phyloP scores from a whole-genome alignment of 73 alveolate species.

The Paramecium sonneborni region DNA sequence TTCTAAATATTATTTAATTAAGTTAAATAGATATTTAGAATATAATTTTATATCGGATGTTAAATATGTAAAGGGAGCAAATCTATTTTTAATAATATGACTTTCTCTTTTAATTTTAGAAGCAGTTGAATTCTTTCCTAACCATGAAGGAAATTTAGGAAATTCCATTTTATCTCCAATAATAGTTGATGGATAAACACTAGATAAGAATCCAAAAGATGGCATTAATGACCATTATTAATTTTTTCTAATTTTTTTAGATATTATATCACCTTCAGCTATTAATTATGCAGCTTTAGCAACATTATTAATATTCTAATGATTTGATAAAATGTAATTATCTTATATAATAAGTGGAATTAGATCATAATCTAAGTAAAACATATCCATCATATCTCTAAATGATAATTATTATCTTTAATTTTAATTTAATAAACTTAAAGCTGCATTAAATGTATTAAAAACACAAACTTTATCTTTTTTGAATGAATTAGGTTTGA shows the following conservation, averaged over 20 bases:
- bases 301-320: slow-evolving; percentile 69
- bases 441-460: slow-evolving; percentile 83
- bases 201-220: slow-evolving; percentile 81
- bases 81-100: slow-evolving; percentile 81
- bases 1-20: slow-evolving; percentile 70
- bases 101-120: slow-evolving; percentile 78
- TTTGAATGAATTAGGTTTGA: not conserved
- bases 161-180: slow-evolving; percentile 65
- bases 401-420: slow-evolving; percentile 73
- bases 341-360: slow-evolving; percentile 91
- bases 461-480: slow-evolving; percentile 81
- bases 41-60: slow-evolving; percentile 68
- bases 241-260: slow-evolving; percentile 73
- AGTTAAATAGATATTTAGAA: slow-evolving; percentile 61
- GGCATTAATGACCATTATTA: slow-evolving; percentile 94
- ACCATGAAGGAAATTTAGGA: slow-evolving; percentile 96
- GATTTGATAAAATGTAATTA: slow-evolving; percentile 73
- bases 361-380: slow-evolving; percentile 89
- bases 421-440: slow-evolving; percentile 72
- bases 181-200: slow-evolving; percentile 79
- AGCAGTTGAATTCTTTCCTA: slow-evolving; percentile 86
- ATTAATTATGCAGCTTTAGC: slow-evolving; percentile 88
- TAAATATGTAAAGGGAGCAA: slow-evolving; percentile 68
- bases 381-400: slow-evolving; percentile 84
- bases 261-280: slow-evolving; percentile 89